Base-by-base conservation (phyloP, 2,329 filamentous ascomycete genomes). In the Magnaporthiopsis poae region DNA sequence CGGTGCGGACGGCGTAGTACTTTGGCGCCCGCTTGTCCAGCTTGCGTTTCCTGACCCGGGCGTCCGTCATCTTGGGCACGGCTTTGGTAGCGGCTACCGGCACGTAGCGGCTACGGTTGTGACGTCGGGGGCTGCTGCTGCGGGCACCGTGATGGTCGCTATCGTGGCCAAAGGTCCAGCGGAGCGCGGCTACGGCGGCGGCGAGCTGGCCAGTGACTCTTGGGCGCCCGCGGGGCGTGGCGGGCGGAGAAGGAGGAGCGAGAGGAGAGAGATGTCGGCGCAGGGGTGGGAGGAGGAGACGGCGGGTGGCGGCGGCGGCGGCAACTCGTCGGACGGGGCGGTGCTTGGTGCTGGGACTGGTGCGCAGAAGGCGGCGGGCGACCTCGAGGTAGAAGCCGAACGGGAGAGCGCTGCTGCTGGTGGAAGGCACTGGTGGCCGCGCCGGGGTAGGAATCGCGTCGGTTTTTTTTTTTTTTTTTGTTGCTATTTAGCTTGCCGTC, bases 1-100 rank as follows among this genome's bases (percentile, higher is more conserved):
- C 87, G 59, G 77, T 80, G 61, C 81, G 80, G 36, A 90, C 87
- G 29, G 84, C 87, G 72, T 90, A 90, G 73, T 80, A 90, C 71
- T 88, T 89, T 68, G 79, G 79, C 39, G 73, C 67, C 27, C 76
- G 77, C 66, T 70, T 71, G 63, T 83, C 81, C 62, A 75, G 74
- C 75, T 82, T 85, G 66, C 81, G 77, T 74, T 84, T 84, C 73
- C 80, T 83, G 25, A 74, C 52, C 27, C 35, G 64, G 21, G 29
- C 11, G 11, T 59, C 46, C 25, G 60, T n/a, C 27, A n/a, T 39
- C 21, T 60, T 65, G 29, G 62, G 52, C 15, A 13, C 36, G 1
- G 36, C 36, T 13, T 18, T 39, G 36, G 36, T 18, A 15, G 13
- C 13, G 15, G 36, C 36, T 39, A 5, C 36, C 36, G 36, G 11